Percentiles rank a stretch among this genome's conserved stretches.
phyloP scores from a whole-genome alignment of 306 rosid genomes.

The Coriaria nepalensis region DNA sequence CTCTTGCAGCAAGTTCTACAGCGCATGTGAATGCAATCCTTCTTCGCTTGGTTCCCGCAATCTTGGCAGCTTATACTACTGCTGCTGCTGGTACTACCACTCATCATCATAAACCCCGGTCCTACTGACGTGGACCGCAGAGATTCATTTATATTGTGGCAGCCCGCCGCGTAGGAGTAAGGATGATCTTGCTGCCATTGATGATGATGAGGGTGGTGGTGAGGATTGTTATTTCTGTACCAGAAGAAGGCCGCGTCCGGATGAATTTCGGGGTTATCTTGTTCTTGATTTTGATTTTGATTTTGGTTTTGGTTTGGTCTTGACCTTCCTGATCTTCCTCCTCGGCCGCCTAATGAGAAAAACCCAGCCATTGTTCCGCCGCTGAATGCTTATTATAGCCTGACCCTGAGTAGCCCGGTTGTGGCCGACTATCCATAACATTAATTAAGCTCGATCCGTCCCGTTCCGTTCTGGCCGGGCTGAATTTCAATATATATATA shows the following conservation, averaged over 20 bases:
- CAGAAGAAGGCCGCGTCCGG: conserved; percentile 41
- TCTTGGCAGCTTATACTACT: conserved; percentile 76
- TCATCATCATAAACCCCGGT: conserved; percentile 38
- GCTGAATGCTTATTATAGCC: neutral
- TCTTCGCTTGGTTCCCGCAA: conserved; percentile 95
- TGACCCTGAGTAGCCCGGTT: conserved; percentile 26
- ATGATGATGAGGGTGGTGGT: conserved; percentile 34
- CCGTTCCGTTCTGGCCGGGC: too few species aligned
- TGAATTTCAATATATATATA: too few species aligned
- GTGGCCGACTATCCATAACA: conserved; percentile 72
- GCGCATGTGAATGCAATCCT: conserved; percentile 70
- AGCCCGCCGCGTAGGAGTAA: conserved; percentile 41
- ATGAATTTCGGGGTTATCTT: conserved; percentile 22
- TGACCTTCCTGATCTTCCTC: conserved; percentile 24
- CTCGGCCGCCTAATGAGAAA: conserved; percentile 58
- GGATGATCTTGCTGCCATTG: conserved; percentile 34
- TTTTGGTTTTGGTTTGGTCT: conserved; percentile 8
- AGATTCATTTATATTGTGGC: conserved; percentile 42
- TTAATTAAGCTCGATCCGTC: neutral
- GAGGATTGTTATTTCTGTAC: conserved; percentile 43
- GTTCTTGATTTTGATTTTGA: conserved; percentile 1
- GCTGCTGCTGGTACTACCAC: conserved; percentile 17
- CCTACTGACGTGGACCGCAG: conserved; percentile 24
- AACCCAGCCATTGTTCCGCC: conserved; percentile 62
- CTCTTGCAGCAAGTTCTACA: conserved; percentile 93